These are phyloP conservation scores for Mimosa pudica DNA, from an alignment of 306 rosid species.

Conservation along the genomic window DNA sequence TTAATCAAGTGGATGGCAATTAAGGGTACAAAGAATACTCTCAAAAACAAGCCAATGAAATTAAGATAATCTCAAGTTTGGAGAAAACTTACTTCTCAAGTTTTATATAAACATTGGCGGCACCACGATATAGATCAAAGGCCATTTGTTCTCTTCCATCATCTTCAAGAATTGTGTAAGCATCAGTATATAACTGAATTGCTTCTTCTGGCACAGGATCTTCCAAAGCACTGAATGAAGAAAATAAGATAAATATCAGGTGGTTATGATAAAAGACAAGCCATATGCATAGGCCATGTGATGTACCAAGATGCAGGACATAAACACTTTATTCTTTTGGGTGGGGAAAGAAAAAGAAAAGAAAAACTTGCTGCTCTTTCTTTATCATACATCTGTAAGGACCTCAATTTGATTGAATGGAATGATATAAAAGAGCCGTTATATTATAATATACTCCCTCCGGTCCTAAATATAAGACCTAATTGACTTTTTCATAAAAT, in stretches of 20 bases:
- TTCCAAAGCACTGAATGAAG: conserved; percentile 73
- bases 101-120: conserved; percentile 66
- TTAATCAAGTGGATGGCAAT: background rate
- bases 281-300: conserved; percentile 3
- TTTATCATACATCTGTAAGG: conserved; percentile 25
- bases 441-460: background rate
- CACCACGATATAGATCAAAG: conserved; percentile 90
- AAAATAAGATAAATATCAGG: conserved; percentile 19
- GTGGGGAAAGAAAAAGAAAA: background rate
- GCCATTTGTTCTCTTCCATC: conserved; percentile 96
- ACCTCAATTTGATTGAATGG: conserved; percentile 1
- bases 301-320: conserved; percentile 18
- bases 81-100: conserved; percentile 77
- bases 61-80: conserved; percentile 13
- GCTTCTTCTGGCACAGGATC: conserved; percentile 84
- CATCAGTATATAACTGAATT: conserved; percentile 80
- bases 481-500: too few relatives aligned
- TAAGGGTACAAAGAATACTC: conserved; percentile 9
- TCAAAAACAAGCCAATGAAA: conserved; percentile 2
- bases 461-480: too few relatives aligned
- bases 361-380: background rate
- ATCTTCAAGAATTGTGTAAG: conserved; percentile 86
- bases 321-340: background rate
- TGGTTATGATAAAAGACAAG: conserved; percentile 16
- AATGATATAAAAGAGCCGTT: conserved; percentile 9